Percentiles rank a stretch among this genome's conserved stretches.
Conservation (phyloP, 768 basidiomycete species). For the Mycena sanguinolenta region DNA sequence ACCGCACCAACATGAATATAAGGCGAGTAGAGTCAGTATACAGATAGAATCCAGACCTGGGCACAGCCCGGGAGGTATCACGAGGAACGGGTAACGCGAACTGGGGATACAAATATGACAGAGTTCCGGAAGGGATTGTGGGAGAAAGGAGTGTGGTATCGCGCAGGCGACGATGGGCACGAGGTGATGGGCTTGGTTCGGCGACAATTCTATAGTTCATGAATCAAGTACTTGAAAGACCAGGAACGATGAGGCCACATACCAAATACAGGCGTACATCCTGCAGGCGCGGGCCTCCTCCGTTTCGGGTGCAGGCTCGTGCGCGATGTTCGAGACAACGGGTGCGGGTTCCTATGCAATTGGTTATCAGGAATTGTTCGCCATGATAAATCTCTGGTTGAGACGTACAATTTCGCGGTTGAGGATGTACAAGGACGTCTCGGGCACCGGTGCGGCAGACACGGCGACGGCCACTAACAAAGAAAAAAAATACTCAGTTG, state of each 20-base stretch:
- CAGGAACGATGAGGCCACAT: neutral
- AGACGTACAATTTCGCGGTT: slow-evolving; percentile 15
- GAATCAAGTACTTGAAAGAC: neutral
- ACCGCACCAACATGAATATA: neutral
- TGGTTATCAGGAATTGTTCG: neutral
- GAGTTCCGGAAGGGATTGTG: neutral
- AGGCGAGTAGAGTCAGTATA: neutral
- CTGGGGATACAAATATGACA: slow-evolving; percentile 20
- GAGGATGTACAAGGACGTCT: neutral
- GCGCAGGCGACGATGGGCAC: slow-evolving; percentile 1
- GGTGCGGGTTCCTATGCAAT: neutral
- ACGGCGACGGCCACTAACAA: neutral
- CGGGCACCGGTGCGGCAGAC: slow-evolving; percentile 21
- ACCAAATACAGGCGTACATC: slow-evolving; percentile 24
- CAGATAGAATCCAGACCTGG: neutral
- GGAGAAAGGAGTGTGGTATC: slow-evolving; percentile 11
- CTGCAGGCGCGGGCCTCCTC: slow-evolving; percentile 16
- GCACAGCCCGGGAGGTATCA: slow-evolving; percentile 3
- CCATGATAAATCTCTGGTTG: neutral
- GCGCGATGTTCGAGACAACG: slow-evolving; percentile 11
- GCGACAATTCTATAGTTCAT: neutral
- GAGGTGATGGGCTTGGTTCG: too few relatives aligned
- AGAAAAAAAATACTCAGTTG: neutral
- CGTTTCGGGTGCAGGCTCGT: neutral
- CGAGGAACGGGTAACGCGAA: neutral